phyloP scores from a whole-genome alignment of 257 asterid genomes.

The Solanum ahanhuiri region DNA sequence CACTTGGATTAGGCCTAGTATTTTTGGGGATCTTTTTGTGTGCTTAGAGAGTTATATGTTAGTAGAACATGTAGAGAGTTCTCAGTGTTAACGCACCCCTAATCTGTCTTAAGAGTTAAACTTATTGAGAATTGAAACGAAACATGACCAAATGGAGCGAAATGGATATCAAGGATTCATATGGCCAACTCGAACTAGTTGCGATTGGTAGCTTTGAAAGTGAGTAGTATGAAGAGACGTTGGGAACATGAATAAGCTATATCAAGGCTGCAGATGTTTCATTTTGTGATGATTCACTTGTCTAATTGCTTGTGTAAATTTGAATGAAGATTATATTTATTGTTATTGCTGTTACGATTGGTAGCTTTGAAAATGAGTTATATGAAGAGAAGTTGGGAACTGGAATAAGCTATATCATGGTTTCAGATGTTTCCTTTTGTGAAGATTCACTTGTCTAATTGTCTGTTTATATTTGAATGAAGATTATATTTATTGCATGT shows the following conservation, averaged over 20 bases:
- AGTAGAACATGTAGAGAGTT: neutral
- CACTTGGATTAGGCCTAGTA: neutral
- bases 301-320: neutral
- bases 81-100: neutral
- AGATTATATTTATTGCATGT: neutral
- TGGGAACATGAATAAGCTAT: neutral
- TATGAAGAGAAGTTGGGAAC: neutral
- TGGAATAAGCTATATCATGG: neutral
- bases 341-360: neutral
- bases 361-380: neutral
- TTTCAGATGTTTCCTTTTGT: neutral
- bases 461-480: neutral
- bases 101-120: neutral
- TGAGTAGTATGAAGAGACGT: neutral
- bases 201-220: neutral
- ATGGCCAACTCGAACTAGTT: neutral
- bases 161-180: neutral
- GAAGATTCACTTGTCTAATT: neutral
- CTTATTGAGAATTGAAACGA: neutral
- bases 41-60: neutral
- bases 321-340: neutral
- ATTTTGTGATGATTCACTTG: neutral
- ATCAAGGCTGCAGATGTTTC: neutral
- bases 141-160: neutral
- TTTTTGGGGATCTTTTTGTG: neutral